A percentile compares a stretch with the other conserved stretches of the same genome.
phyloP scores from a whole-genome alignment of 1,284 basidiomycete species.

The Phlebopus sp. region DNA sequence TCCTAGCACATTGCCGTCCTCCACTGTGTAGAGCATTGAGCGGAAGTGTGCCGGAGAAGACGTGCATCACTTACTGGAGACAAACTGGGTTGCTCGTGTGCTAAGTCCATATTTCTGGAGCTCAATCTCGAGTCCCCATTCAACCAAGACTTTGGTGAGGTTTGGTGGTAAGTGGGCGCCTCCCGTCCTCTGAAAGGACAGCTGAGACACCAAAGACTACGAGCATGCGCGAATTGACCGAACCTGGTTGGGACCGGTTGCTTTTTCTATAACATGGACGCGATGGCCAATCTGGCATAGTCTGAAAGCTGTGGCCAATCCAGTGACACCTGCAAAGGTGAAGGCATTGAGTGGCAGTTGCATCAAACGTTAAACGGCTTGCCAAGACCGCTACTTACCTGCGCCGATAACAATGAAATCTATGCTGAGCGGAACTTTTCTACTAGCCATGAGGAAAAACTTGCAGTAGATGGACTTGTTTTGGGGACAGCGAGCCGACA shows the following conservation, averaged over 20 bases:
- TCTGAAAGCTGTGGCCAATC: conserved; percentile 51
- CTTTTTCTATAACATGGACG: conserved; percentile 47
- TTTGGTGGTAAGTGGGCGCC: conserved; percentile 54
- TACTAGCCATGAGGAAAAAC: conserved; percentile 16
- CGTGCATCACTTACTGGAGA: conserved; percentile 20
- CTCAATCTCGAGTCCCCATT: conserved; percentile 49
- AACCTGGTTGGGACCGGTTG: conserved; percentile 26
- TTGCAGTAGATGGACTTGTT: neutral
- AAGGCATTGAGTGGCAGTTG: neutral
- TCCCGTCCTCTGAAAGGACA: conserved; percentile 29
- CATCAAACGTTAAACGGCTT: neutral
- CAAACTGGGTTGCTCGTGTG: conserved; percentile 25
- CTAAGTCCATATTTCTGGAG: conserved; percentile 32
- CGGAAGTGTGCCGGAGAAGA: neutral
- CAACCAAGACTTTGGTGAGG: conserved; percentile 46
- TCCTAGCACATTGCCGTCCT: conserved; percentile 45
- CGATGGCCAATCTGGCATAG: conserved; percentile 48
- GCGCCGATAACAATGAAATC: conserved; percentile 51
- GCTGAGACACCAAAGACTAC: neutral
- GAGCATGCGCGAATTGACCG: neutral
- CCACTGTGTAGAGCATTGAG: conserved; percentile 33
- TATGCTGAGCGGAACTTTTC: conserved; percentile 32
- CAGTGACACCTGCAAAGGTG: conserved; percentile 37
- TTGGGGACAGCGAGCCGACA: neutral
- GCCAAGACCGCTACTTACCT: conserved; percentile 26